phyloP scores from a whole-genome alignment of 306 rosid species.

The Cucurbita pepo region DNA sequence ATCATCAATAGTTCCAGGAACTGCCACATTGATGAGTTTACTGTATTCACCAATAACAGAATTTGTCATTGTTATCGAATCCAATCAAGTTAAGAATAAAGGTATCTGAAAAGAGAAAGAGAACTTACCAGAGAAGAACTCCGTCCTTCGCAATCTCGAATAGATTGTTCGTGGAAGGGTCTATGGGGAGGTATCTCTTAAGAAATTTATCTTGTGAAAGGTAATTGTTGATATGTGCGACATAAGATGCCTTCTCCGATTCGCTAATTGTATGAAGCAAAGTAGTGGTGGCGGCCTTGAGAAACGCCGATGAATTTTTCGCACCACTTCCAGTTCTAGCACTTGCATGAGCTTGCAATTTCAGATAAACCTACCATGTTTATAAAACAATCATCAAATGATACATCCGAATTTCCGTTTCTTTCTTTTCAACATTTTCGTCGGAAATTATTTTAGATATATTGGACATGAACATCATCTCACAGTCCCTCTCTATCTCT shows the following conservation, averaged over 20 bases:
- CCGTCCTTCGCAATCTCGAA: conserved; percentile 87
- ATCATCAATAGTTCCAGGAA: conserved; percentile 87
- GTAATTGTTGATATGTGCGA: conserved; percentile 81
- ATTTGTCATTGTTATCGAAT: neutral
- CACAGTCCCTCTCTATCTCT: neutral
- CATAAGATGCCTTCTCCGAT: conserved; percentile 92
- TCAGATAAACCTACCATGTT: conserved; percentile 49
- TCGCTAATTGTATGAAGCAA: conserved; percentile 96
- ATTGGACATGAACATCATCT: neutral
- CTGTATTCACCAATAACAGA: conserved; percentile 30
- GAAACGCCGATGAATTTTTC: conserved; percentile 76
- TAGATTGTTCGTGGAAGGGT: conserved; percentile 73
- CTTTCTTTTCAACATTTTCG: too few relatives aligned
- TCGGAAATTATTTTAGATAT: neutral
- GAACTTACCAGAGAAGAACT: conserved; percentile 75
- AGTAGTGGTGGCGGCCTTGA: conserved; percentile 89
- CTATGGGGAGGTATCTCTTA: conserved; percentile 68
- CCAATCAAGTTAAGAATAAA: neutral
- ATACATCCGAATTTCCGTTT: neutral
- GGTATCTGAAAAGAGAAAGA: neutral
- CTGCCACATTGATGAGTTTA: conserved; percentile 93
- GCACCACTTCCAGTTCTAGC: conserved; percentile 58
- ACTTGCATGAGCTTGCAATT: conserved; percentile 61
- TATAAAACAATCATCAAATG: too few relatives aligned
- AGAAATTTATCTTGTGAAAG: conserved; percentile 67